Percentiles rank a stretch among this genome's conserved stretches.
phyloP scores from a whole-genome alignment of 148 eudicot species.

The Beta vulgaris region DNA sequence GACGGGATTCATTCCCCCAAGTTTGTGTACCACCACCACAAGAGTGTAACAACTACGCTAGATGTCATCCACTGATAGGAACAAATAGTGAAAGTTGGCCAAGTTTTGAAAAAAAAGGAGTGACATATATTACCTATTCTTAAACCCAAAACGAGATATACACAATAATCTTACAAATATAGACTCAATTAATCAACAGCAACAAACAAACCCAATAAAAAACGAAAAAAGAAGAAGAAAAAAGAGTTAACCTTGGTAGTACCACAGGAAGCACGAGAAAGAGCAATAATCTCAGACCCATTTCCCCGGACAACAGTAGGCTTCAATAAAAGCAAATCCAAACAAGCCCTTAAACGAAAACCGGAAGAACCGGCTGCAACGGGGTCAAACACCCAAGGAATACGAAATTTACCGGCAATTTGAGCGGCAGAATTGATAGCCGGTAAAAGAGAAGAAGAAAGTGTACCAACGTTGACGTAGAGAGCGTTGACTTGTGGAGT shows the following conservation, averaged over 20 bases:
- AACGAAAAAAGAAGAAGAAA: background rate
- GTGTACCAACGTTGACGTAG: slow-evolving; percentile 70
- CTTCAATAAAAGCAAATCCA: slow-evolving; percentile 56
- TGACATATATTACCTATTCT: too few relatives aligned
- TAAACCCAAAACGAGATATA: too few relatives aligned
- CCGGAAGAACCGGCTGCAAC: slow-evolving; percentile 73
- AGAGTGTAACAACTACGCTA: too few relatives aligned
- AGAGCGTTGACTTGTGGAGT: slow-evolving; percentile 60
- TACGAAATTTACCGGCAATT: slow-evolving; percentile 32
- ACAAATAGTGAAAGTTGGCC: too few relatives aligned
- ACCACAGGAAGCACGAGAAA: slow-evolving; percentile 50
- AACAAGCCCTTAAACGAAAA: slow-evolving; percentile 73
- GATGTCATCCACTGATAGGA: too few relatives aligned
- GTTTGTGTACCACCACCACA: too few relatives aligned
- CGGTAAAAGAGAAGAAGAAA: slow-evolving; percentile 55
- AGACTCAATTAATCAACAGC: background rate
- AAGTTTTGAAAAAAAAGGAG: too few relatives aligned
- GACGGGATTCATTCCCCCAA: too few relatives aligned
- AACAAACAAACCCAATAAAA: background rate
- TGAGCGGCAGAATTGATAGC: slow-evolving; percentile 70
- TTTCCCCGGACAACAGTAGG: slow-evolving; percentile 84
- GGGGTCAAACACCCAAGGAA: slow-evolving; percentile 94
- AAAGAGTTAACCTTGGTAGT: slow-evolving; percentile 43
- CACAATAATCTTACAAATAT: too few relatives aligned
- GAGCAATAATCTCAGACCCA: slow-evolving; percentile 85